Evolutionary conservation across 202 grass and related monocot genomes (phyloP).

Genomic region (Cymbopogon flexuosus): DNA sequence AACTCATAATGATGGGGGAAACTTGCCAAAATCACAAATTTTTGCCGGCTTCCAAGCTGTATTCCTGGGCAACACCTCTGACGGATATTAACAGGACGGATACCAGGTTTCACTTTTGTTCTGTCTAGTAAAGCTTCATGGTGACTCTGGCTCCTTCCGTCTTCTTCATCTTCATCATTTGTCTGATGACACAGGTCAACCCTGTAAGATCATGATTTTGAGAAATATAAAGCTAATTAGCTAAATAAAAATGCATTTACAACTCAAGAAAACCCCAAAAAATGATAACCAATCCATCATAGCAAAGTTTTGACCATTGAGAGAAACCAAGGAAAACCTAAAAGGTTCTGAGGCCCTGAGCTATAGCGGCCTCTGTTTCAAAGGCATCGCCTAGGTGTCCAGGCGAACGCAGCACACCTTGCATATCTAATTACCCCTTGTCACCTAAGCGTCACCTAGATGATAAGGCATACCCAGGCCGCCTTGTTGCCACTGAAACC

Average conservation of each 20-base stretch:
- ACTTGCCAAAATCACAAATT: slow-evolving; percentile 90
- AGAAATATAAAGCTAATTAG: slow-evolving; percentile 26
- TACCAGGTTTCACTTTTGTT: slow-evolving; percentile 53
- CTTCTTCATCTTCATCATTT: slow-evolving; percentile 96
- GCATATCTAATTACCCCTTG: no score
- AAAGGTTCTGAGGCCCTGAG: not conserved
- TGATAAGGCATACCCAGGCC: no score
- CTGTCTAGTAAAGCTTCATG: slow-evolving; percentile 83
- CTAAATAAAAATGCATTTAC: slow-evolving; percentile 5
- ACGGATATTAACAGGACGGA: slow-evolving; percentile 40
- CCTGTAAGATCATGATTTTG: slow-evolving; percentile 52
- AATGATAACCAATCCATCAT: not conserved
- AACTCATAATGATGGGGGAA: slow-evolving; percentile 13
- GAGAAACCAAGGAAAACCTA: slow-evolving; percentile 13
- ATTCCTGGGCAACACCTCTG: slow-evolving; percentile 61
- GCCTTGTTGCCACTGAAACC: no score
- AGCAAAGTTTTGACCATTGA: slow-evolving; percentile 1
- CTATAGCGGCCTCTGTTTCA: not conserved
- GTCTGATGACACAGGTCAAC: slow-evolving; percentile 97
- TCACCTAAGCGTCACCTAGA: no score
- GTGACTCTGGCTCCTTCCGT: slow-evolving; percentile 61
- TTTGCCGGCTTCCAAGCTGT: slow-evolving; percentile 91
- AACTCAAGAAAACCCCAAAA: not conserved
- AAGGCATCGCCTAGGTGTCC: not conserved
- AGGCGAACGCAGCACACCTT: not conserved